These are phyloP conservation scores for Penicillium pancosmium DNA, from an alignment of 495 filamentous ascomycete species.

Conservation along the genomic window DNA sequence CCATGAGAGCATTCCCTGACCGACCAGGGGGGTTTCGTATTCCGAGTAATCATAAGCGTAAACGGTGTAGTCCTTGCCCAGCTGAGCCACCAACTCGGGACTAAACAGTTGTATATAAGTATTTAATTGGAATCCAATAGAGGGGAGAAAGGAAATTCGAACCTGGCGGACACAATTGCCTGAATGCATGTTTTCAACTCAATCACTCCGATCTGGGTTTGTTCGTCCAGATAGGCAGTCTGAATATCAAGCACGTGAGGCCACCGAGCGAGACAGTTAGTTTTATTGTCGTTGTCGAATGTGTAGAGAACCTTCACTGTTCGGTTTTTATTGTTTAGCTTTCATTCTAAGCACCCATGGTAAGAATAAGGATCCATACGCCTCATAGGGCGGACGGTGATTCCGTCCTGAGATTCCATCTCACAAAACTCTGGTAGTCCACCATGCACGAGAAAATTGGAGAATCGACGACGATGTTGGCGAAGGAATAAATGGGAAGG, in stretches of 20 bases:
- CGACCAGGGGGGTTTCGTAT: conserved; percentile 87
- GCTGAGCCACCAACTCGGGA: conserved; percentile 82
- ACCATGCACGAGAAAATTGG: conserved; percentile 34
- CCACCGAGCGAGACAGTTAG: conserved; percentile 89
- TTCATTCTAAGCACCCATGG: neutral
- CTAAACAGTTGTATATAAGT: conserved; percentile 46
- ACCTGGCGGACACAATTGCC: conserved; percentile 77
- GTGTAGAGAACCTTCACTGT: conserved; percentile 92
- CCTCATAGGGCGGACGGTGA: conserved; percentile 59
- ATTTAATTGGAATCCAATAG: conserved; percentile 12
- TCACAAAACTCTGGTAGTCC: conserved; percentile 31
- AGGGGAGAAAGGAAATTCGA: conserved; percentile 20
- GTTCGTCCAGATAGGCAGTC: conserved; percentile 77
- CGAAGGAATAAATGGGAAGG: conserved; percentile 1
- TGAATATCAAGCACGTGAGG: conserved; percentile 79
- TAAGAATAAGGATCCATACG: conserved; percentile 34
- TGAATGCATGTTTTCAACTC: conserved; percentile 89
- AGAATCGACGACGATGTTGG: conserved; percentile 8
- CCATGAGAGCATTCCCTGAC: conserved; percentile 94
- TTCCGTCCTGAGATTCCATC: conserved; percentile 55
- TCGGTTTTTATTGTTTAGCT: conserved; percentile 20
- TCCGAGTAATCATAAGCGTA: conserved; percentile 98
- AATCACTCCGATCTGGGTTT: conserved; percentile 79
- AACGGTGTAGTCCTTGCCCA: conserved; percentile 90
- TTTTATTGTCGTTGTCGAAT: conserved; percentile 87